Percentiles rank a stretch among this genome's conserved stretches.
These are phyloP conservation scores for Dendrostoma leiphaemia DNA, from an alignment of 2,329 filamentous ascomycete genomes.

Conservation along the genomic window DNA sequence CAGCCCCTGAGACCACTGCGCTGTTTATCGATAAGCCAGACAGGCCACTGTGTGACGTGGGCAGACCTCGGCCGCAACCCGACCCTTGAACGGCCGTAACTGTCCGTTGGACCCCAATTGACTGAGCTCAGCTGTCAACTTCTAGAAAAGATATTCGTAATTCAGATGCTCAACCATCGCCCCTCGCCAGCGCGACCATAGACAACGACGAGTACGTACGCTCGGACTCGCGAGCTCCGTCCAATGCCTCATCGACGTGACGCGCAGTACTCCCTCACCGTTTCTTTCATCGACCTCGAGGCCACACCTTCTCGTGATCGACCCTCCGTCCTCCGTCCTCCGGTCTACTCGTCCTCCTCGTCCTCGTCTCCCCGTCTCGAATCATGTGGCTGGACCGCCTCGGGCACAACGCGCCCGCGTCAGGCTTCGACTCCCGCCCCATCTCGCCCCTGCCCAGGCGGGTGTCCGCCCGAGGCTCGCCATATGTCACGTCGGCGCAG, in stretches of 20 bases:
- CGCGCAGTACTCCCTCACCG: no score
- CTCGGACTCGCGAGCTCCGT: background rate
- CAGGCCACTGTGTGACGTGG: constrained; percentile 10
- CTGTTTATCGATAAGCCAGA: constrained; percentile 18
- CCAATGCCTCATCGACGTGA: background rate
- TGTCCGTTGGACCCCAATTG: background rate
- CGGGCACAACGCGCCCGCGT: constrained; percentile 2
- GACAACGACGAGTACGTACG: background rate
- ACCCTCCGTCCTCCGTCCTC: background rate
- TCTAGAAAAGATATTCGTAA: background rate
- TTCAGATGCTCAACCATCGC: background rate
- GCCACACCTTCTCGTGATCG: no score
- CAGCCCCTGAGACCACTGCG: background rate
- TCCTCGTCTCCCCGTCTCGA: background rate
- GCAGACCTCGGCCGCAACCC: constrained; percentile 8
- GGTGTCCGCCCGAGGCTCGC: constrained; percentile 12
- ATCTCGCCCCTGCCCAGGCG: constrained; percentile 18
- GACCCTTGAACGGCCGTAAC: background rate
- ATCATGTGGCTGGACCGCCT: constrained; percentile 20
- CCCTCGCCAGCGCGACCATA: constrained; percentile 3
- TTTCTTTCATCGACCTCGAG: no score
- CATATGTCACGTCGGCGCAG: constrained; percentile 14
- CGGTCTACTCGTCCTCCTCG: constrained; percentile 1
- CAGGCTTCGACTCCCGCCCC: constrained; percentile 14
- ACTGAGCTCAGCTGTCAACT: background rate